These are phyloP conservation scores for Mucor piriformis DNA, from an alignment of 371 early-diverging fungal genomes.

Conservation along the genomic window DNA sequence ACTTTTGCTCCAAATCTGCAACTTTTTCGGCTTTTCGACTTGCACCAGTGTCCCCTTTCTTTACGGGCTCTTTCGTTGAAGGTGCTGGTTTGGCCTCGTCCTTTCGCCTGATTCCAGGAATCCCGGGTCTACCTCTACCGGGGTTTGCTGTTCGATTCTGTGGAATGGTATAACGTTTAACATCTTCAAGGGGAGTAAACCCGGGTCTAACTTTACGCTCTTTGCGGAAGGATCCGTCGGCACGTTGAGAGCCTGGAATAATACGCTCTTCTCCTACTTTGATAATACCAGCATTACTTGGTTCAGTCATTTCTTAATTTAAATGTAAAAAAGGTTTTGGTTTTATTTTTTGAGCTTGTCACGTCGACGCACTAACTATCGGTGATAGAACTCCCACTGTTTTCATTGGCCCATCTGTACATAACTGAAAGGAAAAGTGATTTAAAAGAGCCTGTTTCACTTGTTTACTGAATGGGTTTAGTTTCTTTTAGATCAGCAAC, in stretches of 20 bases:
- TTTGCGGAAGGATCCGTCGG: slow-evolving; percentile 72
- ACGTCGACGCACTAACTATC: neutral
- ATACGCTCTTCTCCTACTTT: slow-evolving; percentile 50
- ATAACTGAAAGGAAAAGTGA: too few species aligned
- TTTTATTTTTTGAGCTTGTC: neutral
- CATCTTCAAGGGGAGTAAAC: slow-evolving; percentile 69
- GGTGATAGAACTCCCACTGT: slow-evolving; percentile 1
- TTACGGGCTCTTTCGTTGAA: slow-evolving; percentile 17
- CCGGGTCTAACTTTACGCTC: slow-evolving; percentile 72
- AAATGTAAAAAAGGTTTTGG: slow-evolving; percentile 1
- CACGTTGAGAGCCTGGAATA: slow-evolving; percentile 63
- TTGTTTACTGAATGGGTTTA: too few species aligned
- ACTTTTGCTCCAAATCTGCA: slow-evolving; percentile 23
- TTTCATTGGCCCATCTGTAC: neutral
- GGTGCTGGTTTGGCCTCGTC: slow-evolving; percentile 13
- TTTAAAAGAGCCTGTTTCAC: too few species aligned
- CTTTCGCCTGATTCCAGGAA: slow-evolving; percentile 31
- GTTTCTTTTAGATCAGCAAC: too few species aligned
- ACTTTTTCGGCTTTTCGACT: slow-evolving; percentile 29
- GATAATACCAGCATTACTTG: slow-evolving; percentile 40
- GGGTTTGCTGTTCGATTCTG: slow-evolving; percentile 20
- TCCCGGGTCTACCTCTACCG: slow-evolving; percentile 11
- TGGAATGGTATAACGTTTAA: slow-evolving; percentile 60
- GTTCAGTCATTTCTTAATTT: slow-evolving; percentile 10
- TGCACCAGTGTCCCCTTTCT: slow-evolving; percentile 6